Evolutionary conservation across 495 filamentous ascomycete genomes (phyloP), one percentile per base, ranked within the genome.

Genomic region (Podospora didyma): DNA sequence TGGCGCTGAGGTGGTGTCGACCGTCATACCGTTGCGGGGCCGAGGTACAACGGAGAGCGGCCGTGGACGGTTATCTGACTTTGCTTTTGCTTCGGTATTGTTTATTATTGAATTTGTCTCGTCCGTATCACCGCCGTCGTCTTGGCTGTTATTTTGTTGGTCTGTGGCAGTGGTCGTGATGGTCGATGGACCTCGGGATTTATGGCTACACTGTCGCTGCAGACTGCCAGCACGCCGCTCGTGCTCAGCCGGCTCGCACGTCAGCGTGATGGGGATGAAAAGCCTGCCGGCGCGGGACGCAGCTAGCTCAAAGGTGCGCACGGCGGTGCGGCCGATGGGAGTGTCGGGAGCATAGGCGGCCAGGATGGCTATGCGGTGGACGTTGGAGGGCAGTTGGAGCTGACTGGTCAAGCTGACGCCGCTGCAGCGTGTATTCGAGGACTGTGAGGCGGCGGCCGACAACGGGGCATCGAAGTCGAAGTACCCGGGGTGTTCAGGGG

Each of bases 401-500:
- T 67, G 41, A 22, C 53, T 46, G 31, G 57, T 45, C 3, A 69
- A 58, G 51, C 61, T 61, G 14, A 28, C 42, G 19, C 7, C 21
- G 54, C 54, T 64, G 54, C 54, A 60, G 47, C 14, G 59, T n/a
- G 23, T 49, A 14, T 41, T 7, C 21, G 51, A 14, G 7, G 28
- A 19, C 2, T 45, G 23, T 19, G 51, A 34, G 0, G 19, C 4
- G 23, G 44, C 26, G 10, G 47, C 46, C 20, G 44, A 19, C 9
- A 42, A 41, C 34, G 52, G 24, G 7, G 10, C 7, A 46, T 58
- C 55, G n/a, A 50, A 58, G 3, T 59, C 54, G 22, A 59, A 61
- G 31, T 65, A 65, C 0, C 49, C 44, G 1, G 62, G 62, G 21
- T 65, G 62, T 22, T 65, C 59, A 11, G 62, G 59, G 5, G 62